phyloP scores from a whole-genome alignment of 2,329 filamentous ascomycete genomes.

The Verticillium nubilum region DNA sequence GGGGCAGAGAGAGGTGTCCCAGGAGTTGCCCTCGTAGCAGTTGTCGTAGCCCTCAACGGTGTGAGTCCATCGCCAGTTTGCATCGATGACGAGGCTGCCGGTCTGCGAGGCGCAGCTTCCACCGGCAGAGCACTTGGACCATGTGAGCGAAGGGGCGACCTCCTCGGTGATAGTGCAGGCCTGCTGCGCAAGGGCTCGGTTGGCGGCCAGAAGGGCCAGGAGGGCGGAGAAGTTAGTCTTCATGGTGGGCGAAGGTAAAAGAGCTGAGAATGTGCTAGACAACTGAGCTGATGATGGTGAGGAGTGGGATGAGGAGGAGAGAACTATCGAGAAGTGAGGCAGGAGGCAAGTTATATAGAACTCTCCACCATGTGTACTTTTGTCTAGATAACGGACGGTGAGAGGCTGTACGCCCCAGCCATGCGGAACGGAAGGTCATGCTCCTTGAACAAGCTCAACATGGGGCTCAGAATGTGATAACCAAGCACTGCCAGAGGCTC shows the following conservation, averaged over 20 bases:
- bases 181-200: conserved; percentile 40
- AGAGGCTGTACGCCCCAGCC: not conserved
- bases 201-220: conserved; percentile 22
- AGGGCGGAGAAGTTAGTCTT: conserved; percentile 27
- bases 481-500: too few species aligned
- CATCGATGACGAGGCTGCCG: conserved; percentile 49
- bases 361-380: too few species aligned
- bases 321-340: not conserved
- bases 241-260: conserved; percentile 1
- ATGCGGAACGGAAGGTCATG: not conserved
- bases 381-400: too few species aligned
- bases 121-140: conserved; percentile 44
- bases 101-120: conserved; percentile 43
- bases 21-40: conserved; percentile 50
- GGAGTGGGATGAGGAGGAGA: not conserved
- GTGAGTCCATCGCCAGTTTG: conserved; percentile 60
- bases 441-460: too few species aligned
- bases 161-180: conserved; percentile 43
- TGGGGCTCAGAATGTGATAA: too few species aligned
- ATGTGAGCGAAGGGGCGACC: conserved; percentile 46
- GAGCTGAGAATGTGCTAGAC: not conserved
- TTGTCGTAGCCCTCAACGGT: conserved; percentile 38
- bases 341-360: not conserved
- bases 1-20: conserved; percentile 35
- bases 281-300: not conserved